phyloP scores from a whole-genome alignment of 768 basidiomycete species.

The Mycena rebaudengoi region DNA sequence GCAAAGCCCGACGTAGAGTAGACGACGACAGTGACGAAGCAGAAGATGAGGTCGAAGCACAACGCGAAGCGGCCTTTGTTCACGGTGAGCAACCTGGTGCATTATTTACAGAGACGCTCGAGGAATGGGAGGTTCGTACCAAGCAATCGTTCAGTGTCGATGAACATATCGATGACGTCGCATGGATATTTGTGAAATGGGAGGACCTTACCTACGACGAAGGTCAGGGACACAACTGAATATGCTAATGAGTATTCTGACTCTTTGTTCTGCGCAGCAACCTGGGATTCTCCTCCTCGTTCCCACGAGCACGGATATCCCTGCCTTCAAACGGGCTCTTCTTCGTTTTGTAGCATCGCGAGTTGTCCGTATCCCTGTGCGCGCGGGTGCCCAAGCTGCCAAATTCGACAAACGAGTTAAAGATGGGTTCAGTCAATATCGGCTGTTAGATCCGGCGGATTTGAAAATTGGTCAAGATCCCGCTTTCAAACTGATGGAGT shows the following conservation, averaged over 20 bases:
- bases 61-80: slow-evolving; percentile 53
- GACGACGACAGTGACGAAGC: slow-evolving; percentile 40
- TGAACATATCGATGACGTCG: slow-evolving; percentile 68
- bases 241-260: not conserved
- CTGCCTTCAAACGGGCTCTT: slow-evolving; percentile 75
- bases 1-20: slow-evolving; percentile 36
- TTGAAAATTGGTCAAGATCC: slow-evolving; percentile 73
- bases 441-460: slow-evolving; percentile 60
- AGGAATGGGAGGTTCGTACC: slow-evolving; percentile 65
- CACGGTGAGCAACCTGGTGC: slow-evolving; percentile 72
- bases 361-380: slow-evolving; percentile 65
- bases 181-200: slow-evolving; percentile 95
- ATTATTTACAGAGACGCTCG: slow-evolving; percentile 63
- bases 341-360: slow-evolving; percentile 69
- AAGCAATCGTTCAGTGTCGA: slow-evolving; percentile 51
- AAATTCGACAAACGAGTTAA: slow-evolving; percentile 60
- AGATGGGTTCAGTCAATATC: slow-evolving; percentile 60
- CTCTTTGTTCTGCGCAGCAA: slow-evolving; percentile 57
- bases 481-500: slow-evolving; percentile 80
- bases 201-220: slow-evolving; percentile 92
- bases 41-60: slow-evolving; percentile 40
- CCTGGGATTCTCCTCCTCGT: slow-evolving; percentile 91
- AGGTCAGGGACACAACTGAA: slow-evolving; percentile 64
- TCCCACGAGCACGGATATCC: slow-evolving; percentile 62
- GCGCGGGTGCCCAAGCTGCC: slow-evolving; percentile 50